Conservation (phyloP, 2,329 filamentous ascomycete species). For the Colletotrichum agaves region DNA sequence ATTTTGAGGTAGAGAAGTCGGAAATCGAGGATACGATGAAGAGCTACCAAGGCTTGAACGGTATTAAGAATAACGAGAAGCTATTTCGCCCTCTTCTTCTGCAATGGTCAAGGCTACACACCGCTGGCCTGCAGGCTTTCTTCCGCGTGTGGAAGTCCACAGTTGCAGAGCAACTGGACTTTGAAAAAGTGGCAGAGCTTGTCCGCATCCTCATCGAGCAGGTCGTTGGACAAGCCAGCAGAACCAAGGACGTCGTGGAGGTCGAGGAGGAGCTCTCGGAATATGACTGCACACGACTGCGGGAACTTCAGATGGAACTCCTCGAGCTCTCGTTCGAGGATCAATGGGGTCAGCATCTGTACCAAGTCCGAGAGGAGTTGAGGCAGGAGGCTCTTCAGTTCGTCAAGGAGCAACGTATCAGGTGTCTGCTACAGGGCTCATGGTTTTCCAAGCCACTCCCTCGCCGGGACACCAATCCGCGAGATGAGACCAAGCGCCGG, state of each 20-base stretch:
- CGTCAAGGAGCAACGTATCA: conserved; percentile 94
- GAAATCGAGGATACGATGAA: conserved; percentile 81
- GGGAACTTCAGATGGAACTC: conserved; percentile 92
- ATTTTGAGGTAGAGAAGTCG: conserved; percentile 91
- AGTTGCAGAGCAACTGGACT: conserved; percentile 85
- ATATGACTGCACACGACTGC: conserved; percentile 81
- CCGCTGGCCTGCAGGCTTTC: conserved; percentile 85
- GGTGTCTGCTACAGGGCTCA: conserved; percentile 86
- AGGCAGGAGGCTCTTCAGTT: conserved; percentile 94
- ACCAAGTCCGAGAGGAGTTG: conserved; percentile 90
- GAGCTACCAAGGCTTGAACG: conserved; percentile 79
- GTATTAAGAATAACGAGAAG: conserved; percentile 81
- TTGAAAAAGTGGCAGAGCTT: conserved; percentile 92
- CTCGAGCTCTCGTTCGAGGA: conserved; percentile 93
- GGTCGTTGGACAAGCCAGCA: conserved; percentile 82
- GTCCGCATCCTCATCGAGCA: conserved; percentile 91
- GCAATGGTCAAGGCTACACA: conserved; percentile 93
- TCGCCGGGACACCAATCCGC: conserved; percentile 49
- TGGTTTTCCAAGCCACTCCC: conserved; percentile 77
- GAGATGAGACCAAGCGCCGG: conserved; percentile 48
- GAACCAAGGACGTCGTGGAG: conserved; percentile 85
- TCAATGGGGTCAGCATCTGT: conserved; percentile 90
- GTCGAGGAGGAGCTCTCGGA: conserved; percentile 90
- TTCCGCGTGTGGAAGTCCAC: conserved; percentile 94
- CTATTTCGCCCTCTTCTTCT: conserved; percentile 88